Base-by-base conservation (phyloP, 768 basidiomycete species). In the Lactifluus hygrophoroides region DNA sequence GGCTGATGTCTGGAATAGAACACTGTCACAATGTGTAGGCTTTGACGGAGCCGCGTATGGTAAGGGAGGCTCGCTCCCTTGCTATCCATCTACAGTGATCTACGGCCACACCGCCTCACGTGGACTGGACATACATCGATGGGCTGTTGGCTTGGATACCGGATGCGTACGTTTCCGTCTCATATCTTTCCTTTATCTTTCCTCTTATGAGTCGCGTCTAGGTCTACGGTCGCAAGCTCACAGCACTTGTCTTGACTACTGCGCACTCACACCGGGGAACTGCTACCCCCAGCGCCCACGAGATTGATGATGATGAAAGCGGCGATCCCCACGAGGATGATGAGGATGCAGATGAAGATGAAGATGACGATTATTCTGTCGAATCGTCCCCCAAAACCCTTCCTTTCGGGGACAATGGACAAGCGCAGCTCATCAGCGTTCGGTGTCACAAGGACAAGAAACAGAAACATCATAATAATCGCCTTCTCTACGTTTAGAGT, bases 71-170 rank as follows among this genome's bases (percentile, higher is more conserved):
- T 35, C 63, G 5, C 67, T 86, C 10, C 80, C 81, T 5, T 92
- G 90, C 65, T 78, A 81, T 64, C 87, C 90, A 1, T 77, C 82
- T 0, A 88, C 80, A 38, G 83, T 91, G n/a, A 71, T 95, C 6
- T 96, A 95, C 69, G 94, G 92, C 0, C 94, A 96, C 66, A 78
- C 84, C 8, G 93, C 94, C 5, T 74, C 79, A 3, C 77, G 89
- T 27, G 90, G 88, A 13, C 75, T 96, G 13, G 90, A 94, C 68
- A 70, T 92, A 63, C 85, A 87, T 61, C 77, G 87, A 21, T 95
- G 88, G 86, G 82, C 85, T 3, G 73, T 93, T 59, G 94, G 94
- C 1, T 71, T 95, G 34, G 94, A 98, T 69, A 79, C 87, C 0
- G 94, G 90, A 11, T 95, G 93, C 67, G 88, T 92, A 68, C 69